phyloP scores from a whole-genome alignment of 345 rosid genomes.

The Brassica incana region DNA sequence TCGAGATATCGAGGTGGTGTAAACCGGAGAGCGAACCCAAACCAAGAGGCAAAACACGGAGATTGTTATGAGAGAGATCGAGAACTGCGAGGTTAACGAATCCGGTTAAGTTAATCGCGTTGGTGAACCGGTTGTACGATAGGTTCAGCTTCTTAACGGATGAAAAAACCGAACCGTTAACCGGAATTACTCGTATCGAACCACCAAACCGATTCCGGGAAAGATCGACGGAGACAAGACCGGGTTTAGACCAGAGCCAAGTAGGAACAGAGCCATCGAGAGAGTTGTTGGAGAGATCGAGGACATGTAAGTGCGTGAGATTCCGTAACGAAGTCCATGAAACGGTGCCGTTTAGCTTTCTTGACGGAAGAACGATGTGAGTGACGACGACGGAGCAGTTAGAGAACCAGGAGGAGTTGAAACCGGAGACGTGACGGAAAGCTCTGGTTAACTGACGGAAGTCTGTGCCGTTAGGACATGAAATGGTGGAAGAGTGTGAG shows the following conservation, averaged over 20 bases:
- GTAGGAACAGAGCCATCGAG: constrained; percentile 67
- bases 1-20: constrained; percentile 56
- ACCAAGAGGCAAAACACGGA: constrained; percentile 56
- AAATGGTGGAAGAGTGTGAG: constrained; percentile 49
- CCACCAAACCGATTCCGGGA: constrained; percentile 62
- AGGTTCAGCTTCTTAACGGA: constrained; percentile 61
- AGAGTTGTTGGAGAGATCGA: constrained; percentile 76
- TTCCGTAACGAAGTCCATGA: constrained; percentile 66
- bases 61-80: constrained; percentile 61
- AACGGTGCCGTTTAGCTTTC: constrained; percentile 60
- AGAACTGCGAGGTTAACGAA: constrained; percentile 52
- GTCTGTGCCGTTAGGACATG: constrained; percentile 44
- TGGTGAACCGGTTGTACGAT: constrained; percentile 77
- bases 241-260: constrained; percentile 64
- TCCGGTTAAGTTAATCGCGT: constrained; percentile 54
- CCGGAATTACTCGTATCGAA: constrained; percentile 39
- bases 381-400: constrained; percentile 57
- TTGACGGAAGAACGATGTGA: constrained; percentile 54
- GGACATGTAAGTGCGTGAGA: constrained; percentile 48
- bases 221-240: constrained; percentile 48
- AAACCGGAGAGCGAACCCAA: constrained; percentile 51
- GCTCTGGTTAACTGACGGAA: constrained; percentile 49
- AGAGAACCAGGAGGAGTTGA: constrained; percentile 62
- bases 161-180: constrained; percentile 31
- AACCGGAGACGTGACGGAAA: constrained; percentile 63